Base-by-base conservation (phyloP, 805 yeast species). In the Saccharomycopsis fermentans region DNA sequence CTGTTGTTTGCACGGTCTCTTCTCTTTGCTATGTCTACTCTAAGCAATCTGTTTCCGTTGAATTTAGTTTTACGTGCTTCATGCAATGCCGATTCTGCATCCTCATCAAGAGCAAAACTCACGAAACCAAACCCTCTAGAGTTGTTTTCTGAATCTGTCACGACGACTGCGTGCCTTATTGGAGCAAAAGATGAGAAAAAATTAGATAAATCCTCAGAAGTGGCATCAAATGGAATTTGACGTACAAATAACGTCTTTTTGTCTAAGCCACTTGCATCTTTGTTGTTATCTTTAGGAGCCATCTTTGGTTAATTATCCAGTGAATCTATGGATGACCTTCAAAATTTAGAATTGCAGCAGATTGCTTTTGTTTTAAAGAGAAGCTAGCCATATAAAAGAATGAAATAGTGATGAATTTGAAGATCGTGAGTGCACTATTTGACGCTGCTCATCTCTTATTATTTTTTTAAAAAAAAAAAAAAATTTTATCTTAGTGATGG, bases 51-150 rank as follows among this genome's bases (percentile, higher is more conserved):
- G 26, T 9, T n/a, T 29, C 81, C 82, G 59, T 86, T 77, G 64
- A 94, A 81, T 67, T 84, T 87, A 52, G 74, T 66, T 67, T 78
- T 84, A 69, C 83, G 82, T 16, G 92, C 75, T 35, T 63, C 82
- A 80, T 21, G 77, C 81, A 91, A 74, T 0, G 97, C 97, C 52
- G 79, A 74, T 47, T 79, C 69, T 0, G 97, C 87, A 68, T 94
- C 99, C 54, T 90, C 96, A 63, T 88, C 90, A 54, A 80, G 72
- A 1, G 87, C 81, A 70, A 94, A 94, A 39, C 96, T 85, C 16
- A 90, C 99, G 71, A 94, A 94, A 2, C 99, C 99, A 72, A 91
- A 94, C 1, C 99, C 98, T 69, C 91, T 80, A 2, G 97, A 89
- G 52, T 85, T 78, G 57, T 87, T 81, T 37, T 85, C 82, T 11